Percentiles rank a stretch among this genome's conserved stretches.
Evolutionary conservation across 2,329 filamentous ascomycete genomes (phyloP).

Genomic region (Fusarium drepaniforme): DNA sequence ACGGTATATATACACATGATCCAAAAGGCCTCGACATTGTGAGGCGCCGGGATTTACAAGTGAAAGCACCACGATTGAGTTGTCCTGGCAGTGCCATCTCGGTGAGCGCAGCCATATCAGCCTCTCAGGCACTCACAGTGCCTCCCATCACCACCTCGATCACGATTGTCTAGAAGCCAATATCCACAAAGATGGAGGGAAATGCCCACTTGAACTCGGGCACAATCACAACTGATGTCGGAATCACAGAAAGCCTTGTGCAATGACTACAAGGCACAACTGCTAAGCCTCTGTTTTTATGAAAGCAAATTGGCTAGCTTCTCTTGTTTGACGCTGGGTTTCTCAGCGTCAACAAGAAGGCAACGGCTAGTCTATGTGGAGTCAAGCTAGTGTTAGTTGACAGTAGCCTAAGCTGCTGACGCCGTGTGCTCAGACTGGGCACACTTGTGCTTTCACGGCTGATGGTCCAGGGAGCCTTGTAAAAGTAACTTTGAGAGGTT

Average conservation of each 20-base stretch:
- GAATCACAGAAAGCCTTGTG: background rate
- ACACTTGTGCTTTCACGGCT: background rate
- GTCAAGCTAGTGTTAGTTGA: background rate
- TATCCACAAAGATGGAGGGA: background rate
- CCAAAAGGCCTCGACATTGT: background rate
- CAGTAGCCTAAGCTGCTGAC: background rate
- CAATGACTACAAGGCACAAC: background rate
- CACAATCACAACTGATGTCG: background rate
- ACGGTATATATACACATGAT: background rate
- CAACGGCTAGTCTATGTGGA: background rate
- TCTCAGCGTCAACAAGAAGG: background rate
- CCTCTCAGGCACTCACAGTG: conserved; percentile 4
- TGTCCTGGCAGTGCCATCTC: background rate
- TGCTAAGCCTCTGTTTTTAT: background rate
- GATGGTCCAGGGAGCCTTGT: background rate
- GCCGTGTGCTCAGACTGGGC: background rate
- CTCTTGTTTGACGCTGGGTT: background rate
- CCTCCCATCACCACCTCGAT: conserved; percentile 1
- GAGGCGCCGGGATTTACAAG: background rate
- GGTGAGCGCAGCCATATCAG: conserved; percentile 1
- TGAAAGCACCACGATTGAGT: background rate
- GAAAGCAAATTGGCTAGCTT: background rate
- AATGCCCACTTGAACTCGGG: background rate
- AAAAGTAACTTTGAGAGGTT: background rate
- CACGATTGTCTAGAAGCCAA: background rate